Evolutionary conservation across 306 rosid genomes (phyloP), one percentile per base, ranked within the genome.

Genomic region (Vicia villosa): DNA sequence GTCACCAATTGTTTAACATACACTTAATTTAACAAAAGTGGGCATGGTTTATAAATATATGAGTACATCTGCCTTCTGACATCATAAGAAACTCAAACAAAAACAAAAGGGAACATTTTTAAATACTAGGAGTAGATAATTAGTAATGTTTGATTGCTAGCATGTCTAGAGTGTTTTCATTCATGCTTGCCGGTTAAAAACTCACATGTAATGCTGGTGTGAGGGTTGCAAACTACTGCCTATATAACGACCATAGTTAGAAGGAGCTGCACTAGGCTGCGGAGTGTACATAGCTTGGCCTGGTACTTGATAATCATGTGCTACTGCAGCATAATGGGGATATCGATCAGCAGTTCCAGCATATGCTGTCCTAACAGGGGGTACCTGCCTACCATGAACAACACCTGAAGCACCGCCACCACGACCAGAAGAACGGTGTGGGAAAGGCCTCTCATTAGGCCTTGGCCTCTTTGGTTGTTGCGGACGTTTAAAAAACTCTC

Each of bases 161-260:
- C 37, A 58, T 63, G 74, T 42, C 69, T 76, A 5, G 5, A 13
- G 65, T 75, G 68, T 58, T 69, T 58, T 45, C 66, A 21, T 42
- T 22, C 28, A 72, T 20, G 55, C 54, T 58, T 26, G 60, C 63
- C 49, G 36, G 68, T 22, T 26, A 42, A 34, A 38, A 19, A 43
- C 12, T 82, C 80, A 89, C 84, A 84, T 84, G 54, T 83, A 85
- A 21, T 88, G 90, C 52, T 78, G 85, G 73, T 82, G 83, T 8
- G 85, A 75, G 66, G 92, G 59, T 66, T 80, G 96, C 74, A 90
- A 65, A 66, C 86, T 73, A 38, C 82, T 64, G 69, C 85, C 84
- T 7, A 79, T 13, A 55, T 90, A 87, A 63, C 81, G 73, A 30
- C 88, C 83, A 17, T 83, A 84, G 56, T 69, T 82, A 41, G 87